These are phyloP conservation scores for Phytomonas sp. DNA, from an alignment of 208 protist genomes.

Conservation along the genomic window DNA sequence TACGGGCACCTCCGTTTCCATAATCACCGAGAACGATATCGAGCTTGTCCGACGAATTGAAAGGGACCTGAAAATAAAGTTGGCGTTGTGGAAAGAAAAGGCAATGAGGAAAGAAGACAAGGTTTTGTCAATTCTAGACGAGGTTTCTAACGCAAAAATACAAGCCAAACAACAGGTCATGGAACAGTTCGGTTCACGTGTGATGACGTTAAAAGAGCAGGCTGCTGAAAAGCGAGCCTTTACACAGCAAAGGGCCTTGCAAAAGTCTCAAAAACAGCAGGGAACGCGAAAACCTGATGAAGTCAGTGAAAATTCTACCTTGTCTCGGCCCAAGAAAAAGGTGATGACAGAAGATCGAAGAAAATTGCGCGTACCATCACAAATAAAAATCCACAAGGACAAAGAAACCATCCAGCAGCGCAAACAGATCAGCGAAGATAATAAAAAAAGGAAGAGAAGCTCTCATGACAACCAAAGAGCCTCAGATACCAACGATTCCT, in stretches of 20 bases:
- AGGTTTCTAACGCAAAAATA: conserved; percentile 74
- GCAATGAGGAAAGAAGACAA: conserved; percentile 31
- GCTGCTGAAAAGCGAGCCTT: conserved; percentile 26
- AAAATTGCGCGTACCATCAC: background rate
- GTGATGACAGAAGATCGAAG: background rate
- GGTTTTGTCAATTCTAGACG: conserved; percentile 64
- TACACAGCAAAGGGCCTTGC: background rate
- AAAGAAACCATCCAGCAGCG: background rate
- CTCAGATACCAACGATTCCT: no score
- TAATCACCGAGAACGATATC: conserved; percentile 82
- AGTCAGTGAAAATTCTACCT: background rate
- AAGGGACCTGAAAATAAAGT: conserved; percentile 21
- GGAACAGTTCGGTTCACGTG: conserved; percentile 65
- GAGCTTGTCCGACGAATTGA: conserved; percentile 63
- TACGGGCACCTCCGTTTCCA: conserved; percentile 51
- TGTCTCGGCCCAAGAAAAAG: background rate
- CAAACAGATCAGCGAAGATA: background rate
- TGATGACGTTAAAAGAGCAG: conserved; percentile 51
- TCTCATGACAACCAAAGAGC: no score
- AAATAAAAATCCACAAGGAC: background rate
- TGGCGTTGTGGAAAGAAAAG: conserved; percentile 45
- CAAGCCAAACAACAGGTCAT: conserved; percentile 70
- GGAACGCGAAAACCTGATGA: background rate
- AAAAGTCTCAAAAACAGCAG: background rate
- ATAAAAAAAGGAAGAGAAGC: background rate